These are phyloP conservation scores for Ruellia speciosa DNA, from an alignment of 305 asterid species.

Conservation along the genomic window DNA sequence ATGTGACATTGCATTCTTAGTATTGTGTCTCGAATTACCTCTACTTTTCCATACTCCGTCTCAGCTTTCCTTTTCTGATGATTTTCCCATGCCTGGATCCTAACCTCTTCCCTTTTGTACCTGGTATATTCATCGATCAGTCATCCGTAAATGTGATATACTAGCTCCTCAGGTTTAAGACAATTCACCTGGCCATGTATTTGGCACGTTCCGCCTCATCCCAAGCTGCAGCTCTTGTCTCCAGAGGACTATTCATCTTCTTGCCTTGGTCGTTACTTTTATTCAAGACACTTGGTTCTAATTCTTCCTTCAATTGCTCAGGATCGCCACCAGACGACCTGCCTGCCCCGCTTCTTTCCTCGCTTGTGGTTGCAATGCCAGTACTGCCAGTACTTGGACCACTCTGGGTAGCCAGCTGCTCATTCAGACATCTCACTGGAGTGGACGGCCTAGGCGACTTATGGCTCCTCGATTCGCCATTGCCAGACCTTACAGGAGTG, in stretches of 20 bases:
- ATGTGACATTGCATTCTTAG: neutral
- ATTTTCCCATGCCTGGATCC: conserved; percentile 91
- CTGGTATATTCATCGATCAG: conserved; percentile 19
- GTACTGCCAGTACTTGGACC: conserved; percentile 12
- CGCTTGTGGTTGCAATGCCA: conserved; percentile 20
- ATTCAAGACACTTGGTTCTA: conserved; percentile 25
- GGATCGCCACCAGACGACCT: neutral
- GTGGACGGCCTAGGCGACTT: conserved; percentile 42
- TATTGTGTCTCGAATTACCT: conserved; percentile 32
- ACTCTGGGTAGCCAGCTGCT: neutral
- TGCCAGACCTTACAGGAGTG: conserved; percentile 60
- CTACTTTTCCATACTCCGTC: conserved; percentile 64
- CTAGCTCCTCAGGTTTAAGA: neutral
- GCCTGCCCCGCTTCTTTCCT: conserved; percentile 23
- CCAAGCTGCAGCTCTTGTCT: conserved; percentile 80
- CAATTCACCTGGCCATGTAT: conserved; percentile 67
- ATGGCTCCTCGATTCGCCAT: conserved; percentile 46
- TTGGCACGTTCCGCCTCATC: conserved; percentile 93
- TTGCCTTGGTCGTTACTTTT: conserved; percentile 26
- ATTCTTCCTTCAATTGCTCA: too few species aligned
- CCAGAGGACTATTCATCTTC: conserved; percentile 48
- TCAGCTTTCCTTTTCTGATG: conserved; percentile 74
- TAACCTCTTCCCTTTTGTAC: conserved; percentile 80
- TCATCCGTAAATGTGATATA: neutral
- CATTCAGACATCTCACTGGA: conserved; percentile 31